Conservation (phyloP, 2,329 filamentous ascomycete species). For the Aphanoascus verrucosus region DNA sequence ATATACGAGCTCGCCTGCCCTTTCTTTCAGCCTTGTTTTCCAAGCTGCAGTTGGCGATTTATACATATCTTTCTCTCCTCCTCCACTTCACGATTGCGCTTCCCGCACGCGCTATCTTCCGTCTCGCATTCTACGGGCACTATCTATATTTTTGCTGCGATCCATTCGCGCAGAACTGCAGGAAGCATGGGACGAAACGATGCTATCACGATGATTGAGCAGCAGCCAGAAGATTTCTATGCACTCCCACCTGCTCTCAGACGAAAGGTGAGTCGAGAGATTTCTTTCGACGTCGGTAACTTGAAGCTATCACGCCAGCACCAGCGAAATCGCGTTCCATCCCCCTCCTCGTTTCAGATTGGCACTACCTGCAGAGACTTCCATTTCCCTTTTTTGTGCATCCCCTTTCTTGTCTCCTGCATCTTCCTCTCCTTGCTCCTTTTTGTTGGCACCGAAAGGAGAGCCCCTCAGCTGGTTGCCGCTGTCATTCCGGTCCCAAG, state of each 20-base stretch:
- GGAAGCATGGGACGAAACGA: constrained; percentile 3
- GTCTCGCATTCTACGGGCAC: not conserved
- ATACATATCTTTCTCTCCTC: not conserved
- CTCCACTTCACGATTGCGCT: not conserved
- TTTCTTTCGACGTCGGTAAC: constrained; percentile 2
- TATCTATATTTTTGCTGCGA: not conserved
- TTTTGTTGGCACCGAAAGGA: not conserved
- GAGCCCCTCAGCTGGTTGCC: not conserved
- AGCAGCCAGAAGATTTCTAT: constrained; percentile 36
- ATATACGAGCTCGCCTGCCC: not conserved
- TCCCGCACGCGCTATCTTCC: not conserved
- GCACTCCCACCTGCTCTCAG: constrained; percentile 46
- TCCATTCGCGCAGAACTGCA: not conserved
- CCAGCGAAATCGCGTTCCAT: not conserved
- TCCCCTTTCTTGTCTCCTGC: not conserved
- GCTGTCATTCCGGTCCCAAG: too few relatives aligned
- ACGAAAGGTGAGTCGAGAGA: constrained; percentile 43
- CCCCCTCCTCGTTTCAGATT: not conserved
- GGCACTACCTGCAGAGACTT: not conserved
- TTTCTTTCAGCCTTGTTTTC: not conserved
- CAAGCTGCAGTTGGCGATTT: not conserved
- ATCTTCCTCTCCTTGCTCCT: not conserved
- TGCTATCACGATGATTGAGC: not conserved
- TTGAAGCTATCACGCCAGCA: not conserved
- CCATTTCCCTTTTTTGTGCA: not conserved